Evolutionary conservation across 176 grass and related monocot genomes (phyloP), one percentile per base, ranked within the genome.

Genomic region (Triticum dicoccoides): DNA sequence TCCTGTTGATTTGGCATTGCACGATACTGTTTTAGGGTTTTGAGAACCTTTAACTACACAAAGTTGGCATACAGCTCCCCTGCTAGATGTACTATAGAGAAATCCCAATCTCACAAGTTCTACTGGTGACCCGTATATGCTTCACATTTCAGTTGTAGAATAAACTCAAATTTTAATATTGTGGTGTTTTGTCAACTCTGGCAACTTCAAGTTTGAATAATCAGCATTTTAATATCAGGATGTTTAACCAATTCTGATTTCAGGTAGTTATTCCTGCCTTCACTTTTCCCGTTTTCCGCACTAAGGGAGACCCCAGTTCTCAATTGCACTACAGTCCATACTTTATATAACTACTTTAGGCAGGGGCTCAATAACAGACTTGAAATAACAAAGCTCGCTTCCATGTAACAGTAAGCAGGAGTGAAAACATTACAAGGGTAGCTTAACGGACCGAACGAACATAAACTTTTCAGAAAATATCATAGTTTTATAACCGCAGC

Each of bases 1-100:
- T 44, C 59, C 54, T 84, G 49, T 20, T 85, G 61, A 58, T 80
- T 85, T 85, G 68, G 77, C 83, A 65, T 11, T 49, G 73, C 52
- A 78, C 20, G n/a, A 81, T 84, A 70, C 20, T 58, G 32, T 70
- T 56, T 70, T 70, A 25, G 12, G 65, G 7, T 72, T 72, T 52
- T 23, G 65, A 35, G 51, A 52, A 30, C 42, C 72, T 44, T 69
- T 82, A 34, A 82, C 42, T 32, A 23, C 17, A 47, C 61, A 80
- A 25, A 65, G 24, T 65, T 44, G 29, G 23, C 78, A 45, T 83
- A 63, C 21, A 61, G 74, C 39, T 73, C 15, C n/a, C 71, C n/a
- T 73, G 58, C 32, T 75, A 80, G 42, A 54, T 74, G 11, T 18
- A 35, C 44, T 35, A 18, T 21, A 18, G 18, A 84, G 25, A 11